Conservation (phyloP, 2,329 filamentous ascomycete genomes). For the Coniella lustricola region DNA sequence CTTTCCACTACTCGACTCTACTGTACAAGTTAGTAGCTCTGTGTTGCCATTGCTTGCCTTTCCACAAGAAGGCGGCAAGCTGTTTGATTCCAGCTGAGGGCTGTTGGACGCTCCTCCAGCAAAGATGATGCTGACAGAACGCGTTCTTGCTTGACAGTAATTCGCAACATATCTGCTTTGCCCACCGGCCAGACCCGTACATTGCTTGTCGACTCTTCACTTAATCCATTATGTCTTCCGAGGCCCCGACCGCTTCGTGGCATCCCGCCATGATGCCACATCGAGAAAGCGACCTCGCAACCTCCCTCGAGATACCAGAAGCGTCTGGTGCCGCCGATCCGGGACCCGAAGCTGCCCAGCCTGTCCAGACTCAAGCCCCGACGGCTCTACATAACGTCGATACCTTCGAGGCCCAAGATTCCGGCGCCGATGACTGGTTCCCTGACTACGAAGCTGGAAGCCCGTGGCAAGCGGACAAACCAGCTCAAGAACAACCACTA, state of each 20-base stretch:
- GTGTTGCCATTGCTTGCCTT: too few species aligned
- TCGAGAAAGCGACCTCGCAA: conserved; percentile 20
- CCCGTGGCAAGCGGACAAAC: conserved; percentile 17
- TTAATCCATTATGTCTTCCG: conserved; percentile 33
- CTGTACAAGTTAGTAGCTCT: conserved; percentile 13
- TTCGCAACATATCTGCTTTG: conserved; percentile 9
- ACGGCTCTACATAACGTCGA: neutral
- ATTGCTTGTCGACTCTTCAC: neutral
- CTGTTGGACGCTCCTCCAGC: neutral
- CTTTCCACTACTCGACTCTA: conserved; percentile 4
- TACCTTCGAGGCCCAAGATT: conserved; percentile 12
- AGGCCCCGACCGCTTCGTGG: conserved; percentile 38
- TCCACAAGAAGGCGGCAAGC: neutral
- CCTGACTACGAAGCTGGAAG: conserved; percentile 24
- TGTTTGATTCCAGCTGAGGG: conserved; percentile 1
- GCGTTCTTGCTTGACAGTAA: conserved; percentile 2
- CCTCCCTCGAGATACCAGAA: conserved; percentile 5
- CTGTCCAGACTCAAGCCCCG: neutral
- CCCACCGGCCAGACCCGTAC: neutral
- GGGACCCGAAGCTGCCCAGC: neutral
- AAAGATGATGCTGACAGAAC: neutral
- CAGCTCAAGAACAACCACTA: conserved; percentile 6
- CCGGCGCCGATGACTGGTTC: conserved; percentile 24
- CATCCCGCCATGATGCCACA: conserved; percentile 47
- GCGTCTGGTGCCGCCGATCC: conserved; percentile 4